These are phyloP conservation scores for Debaryomyces prosopidis DNA, from an alignment of 805 yeast genomes.

Conservation along the genomic window DNA sequence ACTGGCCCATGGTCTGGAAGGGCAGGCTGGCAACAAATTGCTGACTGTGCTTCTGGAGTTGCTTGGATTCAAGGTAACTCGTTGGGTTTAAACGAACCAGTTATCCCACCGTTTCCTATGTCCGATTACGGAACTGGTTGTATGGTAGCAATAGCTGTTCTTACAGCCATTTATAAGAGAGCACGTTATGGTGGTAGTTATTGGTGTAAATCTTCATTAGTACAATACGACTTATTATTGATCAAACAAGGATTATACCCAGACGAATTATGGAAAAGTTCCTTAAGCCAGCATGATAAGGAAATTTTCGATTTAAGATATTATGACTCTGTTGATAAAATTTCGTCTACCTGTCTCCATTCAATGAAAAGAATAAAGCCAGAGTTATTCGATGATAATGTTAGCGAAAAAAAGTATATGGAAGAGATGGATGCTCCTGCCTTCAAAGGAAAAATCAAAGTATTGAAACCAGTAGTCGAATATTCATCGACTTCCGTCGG, in stretches of 20 bases:
- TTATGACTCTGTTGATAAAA: constrained; percentile 14
- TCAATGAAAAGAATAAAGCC: constrained; percentile 10
- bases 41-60: constrained; percentile 34
- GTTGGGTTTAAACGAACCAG: constrained; percentile 27
- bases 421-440: constrained; percentile 10
- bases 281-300: constrained; percentile 3
- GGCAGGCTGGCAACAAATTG: constrained; percentile 39
- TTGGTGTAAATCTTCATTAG: constrained; percentile 12
- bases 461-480: constrained; percentile 12
- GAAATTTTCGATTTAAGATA: constrained; percentile 10
- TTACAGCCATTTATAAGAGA: constrained; percentile 26
- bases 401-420: constrained; percentile 5
- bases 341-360: constrained; percentile 10
- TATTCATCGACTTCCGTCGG: constrained; percentile 10
- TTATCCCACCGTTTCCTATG: constrained; percentile 38
- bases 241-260: constrained; percentile 22
- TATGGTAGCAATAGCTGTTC: constrained; percentile 30
- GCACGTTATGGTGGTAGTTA: constrained; percentile 29
- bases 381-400: constrained; percentile 5
- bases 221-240: constrained; percentile 21
- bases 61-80: constrained; percentile 31
- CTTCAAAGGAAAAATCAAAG: constrained; percentile 10
- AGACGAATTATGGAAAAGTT: constrained; percentile 8
- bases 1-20: constrained; percentile 29
- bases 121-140: constrained; percentile 38